These are phyloP conservation scores for Megacollybia platyphylla DNA, from an alignment of 1,284 basidiomycete species.

Conservation along the genomic window DNA sequence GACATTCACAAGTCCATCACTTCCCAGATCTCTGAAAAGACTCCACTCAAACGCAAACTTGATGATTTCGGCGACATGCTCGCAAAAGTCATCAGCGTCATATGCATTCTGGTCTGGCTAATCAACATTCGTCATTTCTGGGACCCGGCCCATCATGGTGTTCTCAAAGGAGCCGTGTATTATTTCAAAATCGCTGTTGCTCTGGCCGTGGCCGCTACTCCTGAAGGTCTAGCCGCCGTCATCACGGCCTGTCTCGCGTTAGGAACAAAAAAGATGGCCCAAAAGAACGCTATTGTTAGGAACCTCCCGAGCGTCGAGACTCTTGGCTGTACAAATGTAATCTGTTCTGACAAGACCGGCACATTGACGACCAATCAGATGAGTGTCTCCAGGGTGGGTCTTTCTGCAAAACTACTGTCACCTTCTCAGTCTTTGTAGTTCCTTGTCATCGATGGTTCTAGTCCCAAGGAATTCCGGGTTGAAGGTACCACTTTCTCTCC, in stretches of 20 bases:
- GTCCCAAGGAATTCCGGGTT: conserved; percentile 63
- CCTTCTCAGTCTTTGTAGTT: conserved; percentile 37
- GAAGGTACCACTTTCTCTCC: conserved; percentile 89
- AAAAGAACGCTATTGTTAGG: conserved; percentile 92
- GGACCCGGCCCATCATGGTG: conserved; percentile 85
- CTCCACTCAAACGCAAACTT: conserved; percentile 87
- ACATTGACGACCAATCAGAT: conserved; percentile 95
- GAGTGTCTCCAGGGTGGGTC: conserved; percentile 69
- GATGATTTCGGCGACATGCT: conserved; percentile 95
- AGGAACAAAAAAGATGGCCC: conserved; percentile 96
- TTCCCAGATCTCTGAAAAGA: conserved; percentile 84
- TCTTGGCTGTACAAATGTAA: conserved; percentile 90
- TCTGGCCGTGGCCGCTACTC: conserved; percentile 90
- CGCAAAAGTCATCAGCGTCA: conserved; percentile 91
- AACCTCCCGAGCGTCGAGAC: conserved; percentile 96
- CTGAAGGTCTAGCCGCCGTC: conserved; percentile 90
- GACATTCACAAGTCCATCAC: conserved; percentile 92
- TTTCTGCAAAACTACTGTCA: not conserved
- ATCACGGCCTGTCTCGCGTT: conserved; percentile 94
- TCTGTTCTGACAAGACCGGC: conserved; percentile 96
- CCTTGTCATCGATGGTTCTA: conserved; percentile 50
- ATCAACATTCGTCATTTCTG: conserved; percentile 90
- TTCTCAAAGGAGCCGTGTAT: conserved; percentile 85
- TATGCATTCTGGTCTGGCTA: conserved; percentile 92
- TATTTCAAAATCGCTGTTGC: conserved; percentile 98